These are phyloP conservation scores for Chaetomium cochliodes DNA, from an alignment of 495 filamentous ascomycete species.

Conservation along the genomic window DNA sequence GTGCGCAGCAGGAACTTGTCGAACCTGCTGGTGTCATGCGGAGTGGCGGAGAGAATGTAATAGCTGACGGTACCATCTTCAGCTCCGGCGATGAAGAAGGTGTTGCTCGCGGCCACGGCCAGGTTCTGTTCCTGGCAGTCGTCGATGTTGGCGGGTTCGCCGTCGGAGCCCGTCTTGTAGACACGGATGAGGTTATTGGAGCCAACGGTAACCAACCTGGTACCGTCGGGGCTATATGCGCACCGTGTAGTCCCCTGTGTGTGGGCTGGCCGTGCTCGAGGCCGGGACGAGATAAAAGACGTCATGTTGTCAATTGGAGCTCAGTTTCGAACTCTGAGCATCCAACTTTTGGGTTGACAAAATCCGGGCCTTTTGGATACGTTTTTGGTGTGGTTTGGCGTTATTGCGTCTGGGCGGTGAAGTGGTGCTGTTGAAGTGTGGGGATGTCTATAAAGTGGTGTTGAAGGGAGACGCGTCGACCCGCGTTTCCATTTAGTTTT, in stretches of 20 bases:
- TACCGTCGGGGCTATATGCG: slow-evolving; percentile 57
- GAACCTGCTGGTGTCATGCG: slow-evolving; percentile 58
- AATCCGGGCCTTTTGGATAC: background rate
- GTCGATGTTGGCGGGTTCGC: slow-evolving; percentile 86
- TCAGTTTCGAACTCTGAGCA: background rate
- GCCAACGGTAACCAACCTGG: slow-evolving; percentile 75
- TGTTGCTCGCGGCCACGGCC: slow-evolving; percentile 72
- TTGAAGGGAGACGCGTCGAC: slow-evolving; percentile 33
- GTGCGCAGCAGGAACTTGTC: slow-evolving; percentile 78
- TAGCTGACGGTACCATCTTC: slow-evolving; percentile 92
- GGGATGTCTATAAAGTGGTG: background rate
- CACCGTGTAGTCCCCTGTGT: slow-evolving; percentile 53
- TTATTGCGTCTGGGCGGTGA: background rate
- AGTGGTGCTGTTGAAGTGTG: slow-evolving; percentile 10
- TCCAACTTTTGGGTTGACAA: background rate
- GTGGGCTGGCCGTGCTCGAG: slow-evolving; percentile 53
- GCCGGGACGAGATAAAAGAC: slow-evolving; percentile 47
- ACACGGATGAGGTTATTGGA: slow-evolving; percentile 87
- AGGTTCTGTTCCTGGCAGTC: slow-evolving; percentile 79
- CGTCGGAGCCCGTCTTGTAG: slow-evolving; percentile 85
- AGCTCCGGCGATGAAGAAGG: slow-evolving; percentile 80
- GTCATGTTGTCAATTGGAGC: slow-evolving; percentile 41
- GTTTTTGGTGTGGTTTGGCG: background rate
- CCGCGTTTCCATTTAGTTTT: slow-evolving; percentile 38
- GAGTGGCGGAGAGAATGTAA: slow-evolving; percentile 61